Conservation (phyloP, 2,329 filamentous ascomycete species). For the Penicillium oxalicum region DNA sequence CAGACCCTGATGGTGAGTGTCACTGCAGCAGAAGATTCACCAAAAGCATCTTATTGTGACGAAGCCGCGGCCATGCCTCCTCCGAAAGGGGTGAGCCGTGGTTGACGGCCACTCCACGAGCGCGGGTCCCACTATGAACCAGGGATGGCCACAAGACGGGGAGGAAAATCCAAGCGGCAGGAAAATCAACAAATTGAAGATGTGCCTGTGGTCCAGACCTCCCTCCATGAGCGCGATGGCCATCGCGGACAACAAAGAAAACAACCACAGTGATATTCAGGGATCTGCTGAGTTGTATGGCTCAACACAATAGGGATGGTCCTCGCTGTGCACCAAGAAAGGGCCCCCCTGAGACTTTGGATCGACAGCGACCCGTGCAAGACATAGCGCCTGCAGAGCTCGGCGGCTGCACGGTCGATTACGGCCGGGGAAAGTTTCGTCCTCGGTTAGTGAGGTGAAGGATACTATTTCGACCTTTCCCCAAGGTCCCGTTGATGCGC, state of each 20-base stretch:
- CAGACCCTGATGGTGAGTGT: not conserved
- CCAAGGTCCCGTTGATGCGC: no score
- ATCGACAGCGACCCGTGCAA: conserved; percentile 9
- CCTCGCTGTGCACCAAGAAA: no score
- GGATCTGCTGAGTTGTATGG: no score
- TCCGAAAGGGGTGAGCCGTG: conserved; percentile 5
- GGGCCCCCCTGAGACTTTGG: not conserved
- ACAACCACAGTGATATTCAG: no score
- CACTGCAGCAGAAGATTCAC: not conserved
- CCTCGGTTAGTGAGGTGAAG: not conserved
- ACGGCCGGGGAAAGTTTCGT: conserved; percentile 3
- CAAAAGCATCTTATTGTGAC: not conserved
- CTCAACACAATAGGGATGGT: no score
- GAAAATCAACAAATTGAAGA: not conserved
- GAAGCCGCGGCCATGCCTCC: not conserved
- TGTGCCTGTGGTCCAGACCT: no score
- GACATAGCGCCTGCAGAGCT: conserved; percentile 10
- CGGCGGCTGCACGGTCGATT: conserved; percentile 12
- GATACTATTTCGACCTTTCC: not conserved
- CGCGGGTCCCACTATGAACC: conserved; percentile 8
- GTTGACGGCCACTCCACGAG: conserved; percentile 5
- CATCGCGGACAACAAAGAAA: no score
- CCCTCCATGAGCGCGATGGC: no score
- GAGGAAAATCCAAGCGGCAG: not conserved
- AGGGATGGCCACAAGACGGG: conserved; percentile 1